Conservation (phyloP, 2,329 filamentous ascomycete species). For the Xylariaceae sp. region DNA sequence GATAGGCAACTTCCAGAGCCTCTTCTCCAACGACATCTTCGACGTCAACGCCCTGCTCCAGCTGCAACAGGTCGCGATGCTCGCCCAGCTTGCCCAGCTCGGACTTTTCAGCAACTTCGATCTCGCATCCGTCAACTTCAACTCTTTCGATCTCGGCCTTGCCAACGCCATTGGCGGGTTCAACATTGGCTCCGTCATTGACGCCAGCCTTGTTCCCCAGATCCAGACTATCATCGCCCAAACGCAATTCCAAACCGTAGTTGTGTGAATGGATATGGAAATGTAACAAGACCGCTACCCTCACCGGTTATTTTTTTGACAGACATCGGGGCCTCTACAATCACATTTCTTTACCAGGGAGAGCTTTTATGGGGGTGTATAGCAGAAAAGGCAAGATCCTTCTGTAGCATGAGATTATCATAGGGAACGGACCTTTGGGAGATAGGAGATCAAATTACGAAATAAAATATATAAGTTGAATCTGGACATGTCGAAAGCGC, state of each 20-base stretch:
- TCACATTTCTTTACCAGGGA: too few species aligned
- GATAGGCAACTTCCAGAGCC: slow-evolving; percentile 32
- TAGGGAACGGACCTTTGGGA: too few species aligned
- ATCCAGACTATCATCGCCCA: slow-evolving; percentile 31
- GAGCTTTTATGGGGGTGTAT: too few species aligned
- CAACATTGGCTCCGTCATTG: slow-evolving; percentile 32
- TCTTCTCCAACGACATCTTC: slow-evolving; percentile 44
- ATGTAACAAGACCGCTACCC: too few species aligned
- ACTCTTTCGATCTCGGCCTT: slow-evolving; percentile 38
- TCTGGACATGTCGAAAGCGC: too few species aligned
- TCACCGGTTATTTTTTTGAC: too few species aligned
- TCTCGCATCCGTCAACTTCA: slow-evolving; percentile 41
- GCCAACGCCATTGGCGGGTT: slow-evolving; percentile 32
- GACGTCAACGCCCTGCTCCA: slow-evolving; percentile 44
- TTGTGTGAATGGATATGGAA: slow-evolving; percentile 1
- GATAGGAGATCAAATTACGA: too few species aligned
- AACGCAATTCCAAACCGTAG: slow-evolving; percentile 11
- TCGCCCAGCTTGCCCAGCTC: slow-evolving; percentile 36
- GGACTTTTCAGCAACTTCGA: slow-evolving; percentile 44
- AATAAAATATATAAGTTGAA: too few species aligned
- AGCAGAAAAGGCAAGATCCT: too few species aligned
- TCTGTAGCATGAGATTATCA: too few species aligned
- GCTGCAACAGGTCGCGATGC: slow-evolving; percentile 32
- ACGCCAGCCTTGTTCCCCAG: slow-evolving; percentile 26
- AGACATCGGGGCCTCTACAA: too few species aligned